phyloP scores from a whole-genome alignment of 2,329 filamentous ascomycete genomes.

The Torrubiella hemipterigena region DNA sequence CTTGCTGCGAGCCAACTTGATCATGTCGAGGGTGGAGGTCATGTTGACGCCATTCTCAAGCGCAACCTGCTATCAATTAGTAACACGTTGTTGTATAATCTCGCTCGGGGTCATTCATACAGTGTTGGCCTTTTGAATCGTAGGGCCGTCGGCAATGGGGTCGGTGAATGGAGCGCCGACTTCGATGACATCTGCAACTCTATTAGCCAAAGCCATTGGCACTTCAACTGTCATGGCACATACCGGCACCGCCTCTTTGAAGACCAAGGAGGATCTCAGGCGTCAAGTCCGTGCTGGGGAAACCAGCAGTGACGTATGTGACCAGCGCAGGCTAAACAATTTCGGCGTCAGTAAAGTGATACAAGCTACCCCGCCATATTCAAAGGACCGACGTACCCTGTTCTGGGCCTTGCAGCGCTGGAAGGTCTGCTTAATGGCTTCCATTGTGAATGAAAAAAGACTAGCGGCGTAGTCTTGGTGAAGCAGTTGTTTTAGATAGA shows the following conservation, averaged over 20 bases:
- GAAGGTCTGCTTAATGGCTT: constrained; percentile 47
- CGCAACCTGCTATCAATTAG: constrained; percentile 37
- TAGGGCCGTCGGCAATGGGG: constrained; percentile 93
- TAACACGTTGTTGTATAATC: constrained; percentile 3
- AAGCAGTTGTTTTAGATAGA: too few species aligned
- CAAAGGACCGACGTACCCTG: constrained; percentile 30
- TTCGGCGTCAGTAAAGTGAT: constrained; percentile 9
- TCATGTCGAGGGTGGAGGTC: constrained; percentile 66
- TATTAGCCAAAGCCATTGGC: constrained; percentile 3
- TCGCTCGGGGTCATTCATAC: constrained; percentile 28
- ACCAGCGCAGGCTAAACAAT: constrained; percentile 65
- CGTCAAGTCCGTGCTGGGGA: constrained; percentile 70
- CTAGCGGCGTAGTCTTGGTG: not conserved
- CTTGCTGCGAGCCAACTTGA: constrained; percentile 63
- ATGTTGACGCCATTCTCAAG: constrained; percentile 84
- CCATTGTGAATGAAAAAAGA: constrained; percentile 28
- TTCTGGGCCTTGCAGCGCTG: constrained; percentile 46
- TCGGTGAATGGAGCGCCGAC: constrained; percentile 95
- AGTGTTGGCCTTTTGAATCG: constrained; percentile 92
- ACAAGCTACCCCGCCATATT: constrained; percentile 1
- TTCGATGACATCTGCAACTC: constrained; percentile 66
- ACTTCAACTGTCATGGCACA: constrained; percentile 14
- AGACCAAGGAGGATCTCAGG: constrained; percentile 76
- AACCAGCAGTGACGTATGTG: constrained; percentile 93
- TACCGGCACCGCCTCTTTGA: constrained; percentile 86